phyloP scores from a whole-genome alignment of 2,329 filamentous ascomycete species.

The Diaporthe sp. region DNA sequence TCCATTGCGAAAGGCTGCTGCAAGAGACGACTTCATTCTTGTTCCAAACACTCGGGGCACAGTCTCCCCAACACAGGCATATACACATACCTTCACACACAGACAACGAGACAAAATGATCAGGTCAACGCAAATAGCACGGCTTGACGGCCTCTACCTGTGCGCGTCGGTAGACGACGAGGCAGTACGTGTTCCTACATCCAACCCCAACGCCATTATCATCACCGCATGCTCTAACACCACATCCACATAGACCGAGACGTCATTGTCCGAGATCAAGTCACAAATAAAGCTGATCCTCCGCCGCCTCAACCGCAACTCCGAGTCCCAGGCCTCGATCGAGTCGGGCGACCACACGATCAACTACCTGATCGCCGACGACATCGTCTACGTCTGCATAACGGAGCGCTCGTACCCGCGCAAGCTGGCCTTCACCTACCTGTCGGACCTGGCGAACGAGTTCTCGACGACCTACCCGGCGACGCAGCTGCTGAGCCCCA shows the following conservation, averaged over 20 bases:
- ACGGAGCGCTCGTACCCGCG: constrained; percentile 94
- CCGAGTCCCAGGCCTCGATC: constrained; percentile 91
- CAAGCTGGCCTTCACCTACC: constrained; percentile 98
- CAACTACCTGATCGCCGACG: constrained; percentile 86
- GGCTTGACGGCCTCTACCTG: constrained; percentile 94
- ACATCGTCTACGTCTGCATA: constrained; percentile 93
- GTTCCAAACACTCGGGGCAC: not conserved
- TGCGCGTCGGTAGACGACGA: constrained; percentile 96
- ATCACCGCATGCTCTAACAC: constrained; percentile 21
- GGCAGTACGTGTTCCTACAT: constrained; percentile 62
- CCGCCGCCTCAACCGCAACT: constrained; percentile 87
- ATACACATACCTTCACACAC: not conserved
- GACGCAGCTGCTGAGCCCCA: constrained; percentile 78
- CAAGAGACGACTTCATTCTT: constrained; percentile 1
- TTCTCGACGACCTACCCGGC: constrained; percentile 88
- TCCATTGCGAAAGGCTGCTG: not conserved
- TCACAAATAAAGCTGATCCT: constrained; percentile 91
- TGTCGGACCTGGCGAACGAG: constrained; percentile 90
- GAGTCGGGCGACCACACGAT: constrained; percentile 86
- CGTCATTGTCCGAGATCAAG: constrained; percentile 88
- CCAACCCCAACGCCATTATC: constrained; percentile 34
- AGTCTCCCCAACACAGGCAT: not conserved
- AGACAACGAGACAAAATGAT: constrained; percentile 71
- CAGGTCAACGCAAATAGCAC: constrained; percentile 91
- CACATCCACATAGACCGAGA: constrained; percentile 67